Conservation (phyloP, 2,329 filamentous ascomycete species). For the Aspergillus ibericus region DNA sequence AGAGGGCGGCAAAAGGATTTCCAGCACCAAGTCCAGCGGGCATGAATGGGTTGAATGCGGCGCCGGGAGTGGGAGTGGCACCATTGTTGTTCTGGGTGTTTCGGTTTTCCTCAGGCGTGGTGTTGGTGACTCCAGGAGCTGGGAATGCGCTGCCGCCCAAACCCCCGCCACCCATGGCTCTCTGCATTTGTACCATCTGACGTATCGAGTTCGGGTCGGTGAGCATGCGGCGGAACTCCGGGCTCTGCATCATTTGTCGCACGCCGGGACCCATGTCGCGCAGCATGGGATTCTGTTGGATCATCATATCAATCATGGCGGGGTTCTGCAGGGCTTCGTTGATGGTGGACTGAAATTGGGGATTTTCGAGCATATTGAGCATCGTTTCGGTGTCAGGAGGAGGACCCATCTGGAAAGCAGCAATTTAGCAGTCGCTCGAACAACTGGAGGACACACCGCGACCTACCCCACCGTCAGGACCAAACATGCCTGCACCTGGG, state of each 20-base stretch:
- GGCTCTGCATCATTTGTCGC: constrained; percentile 82
- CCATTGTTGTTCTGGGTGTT: constrained; percentile 38
- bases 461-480: constrained; percentile 89
- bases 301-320: constrained; percentile 91
- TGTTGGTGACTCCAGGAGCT: constrained; percentile 88
- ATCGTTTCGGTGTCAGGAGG: constrained; percentile 79
- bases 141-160: constrained; percentile 66
- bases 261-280: constrained; percentile 70
- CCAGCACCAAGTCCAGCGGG: constrained; percentile 27
- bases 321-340: constrained; percentile 96
- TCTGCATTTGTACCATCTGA: constrained; percentile 79
- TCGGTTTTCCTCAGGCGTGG: constrained; percentile 61
- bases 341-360: constrained; percentile 80
- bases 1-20: constrained; percentile 65
- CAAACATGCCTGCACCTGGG: constrained; percentile 84
- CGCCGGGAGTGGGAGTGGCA: constrained; percentile 45
- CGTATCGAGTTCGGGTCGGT: constrained; percentile 84
- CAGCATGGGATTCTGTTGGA: constrained; percentile 83
- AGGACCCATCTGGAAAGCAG: constrained; percentile 73
- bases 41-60: constrained; percentile 35
- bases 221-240: constrained; percentile 87
- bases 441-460: not conserved
- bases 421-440: constrained; percentile 15
- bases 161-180: constrained; percentile 58
- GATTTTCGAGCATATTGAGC: constrained; percentile 82